Percentiles rank a stretch among this genome's conserved stretches.
Conservation (phyloP, 306 rosid species). For the Arachis hypogaea region DNA sequence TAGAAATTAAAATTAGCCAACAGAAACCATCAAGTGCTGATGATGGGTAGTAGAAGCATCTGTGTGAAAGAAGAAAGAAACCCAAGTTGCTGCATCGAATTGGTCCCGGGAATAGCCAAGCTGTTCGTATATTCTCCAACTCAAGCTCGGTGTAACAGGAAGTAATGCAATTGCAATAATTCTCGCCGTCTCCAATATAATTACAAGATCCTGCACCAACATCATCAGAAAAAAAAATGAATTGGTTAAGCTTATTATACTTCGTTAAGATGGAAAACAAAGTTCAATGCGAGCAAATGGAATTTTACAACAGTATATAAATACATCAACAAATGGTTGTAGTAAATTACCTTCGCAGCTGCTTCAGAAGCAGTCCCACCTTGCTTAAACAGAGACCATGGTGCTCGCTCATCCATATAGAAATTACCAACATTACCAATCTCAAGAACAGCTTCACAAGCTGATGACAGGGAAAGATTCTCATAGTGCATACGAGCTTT, state of each 20-base stretch:
- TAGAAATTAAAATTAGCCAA: conserved; percentile 37
- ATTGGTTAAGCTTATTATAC: conserved; percentile 15
- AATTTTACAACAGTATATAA: conserved; percentile 16
- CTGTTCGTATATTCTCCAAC: conserved; percentile 86
- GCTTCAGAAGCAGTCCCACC: conserved; percentile 76
- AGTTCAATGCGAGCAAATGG: not conserved
- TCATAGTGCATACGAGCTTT: conserved; percentile 70
- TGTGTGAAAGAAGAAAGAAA: conserved; percentile 46
- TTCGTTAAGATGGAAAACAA: not conserved
- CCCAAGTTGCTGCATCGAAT: conserved; percentile 83
- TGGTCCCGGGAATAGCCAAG: conserved; percentile 81
- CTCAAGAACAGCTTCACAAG: conserved; percentile 90
- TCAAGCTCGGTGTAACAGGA: conserved; percentile 79
- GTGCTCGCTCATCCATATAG: conserved; percentile 86
- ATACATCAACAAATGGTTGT: not conserved
- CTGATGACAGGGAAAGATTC: conserved; percentile 78
- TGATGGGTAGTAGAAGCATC: not conserved
- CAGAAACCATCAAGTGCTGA: conserved; percentile 6
- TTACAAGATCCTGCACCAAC: conserved; percentile 86
- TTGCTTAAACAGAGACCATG: conserved; percentile 95
- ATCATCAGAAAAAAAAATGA: conserved; percentile 15
- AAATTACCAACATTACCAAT: conserved; percentile 86
- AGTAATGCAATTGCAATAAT: conserved; percentile 78
- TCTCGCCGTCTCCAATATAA: conserved; percentile 82
- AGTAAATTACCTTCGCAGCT: conserved; percentile 77